phyloP scores from a whole-genome alignment of 495 filamentous ascomycete species.

The Annulohypoxylon stygium region DNA sequence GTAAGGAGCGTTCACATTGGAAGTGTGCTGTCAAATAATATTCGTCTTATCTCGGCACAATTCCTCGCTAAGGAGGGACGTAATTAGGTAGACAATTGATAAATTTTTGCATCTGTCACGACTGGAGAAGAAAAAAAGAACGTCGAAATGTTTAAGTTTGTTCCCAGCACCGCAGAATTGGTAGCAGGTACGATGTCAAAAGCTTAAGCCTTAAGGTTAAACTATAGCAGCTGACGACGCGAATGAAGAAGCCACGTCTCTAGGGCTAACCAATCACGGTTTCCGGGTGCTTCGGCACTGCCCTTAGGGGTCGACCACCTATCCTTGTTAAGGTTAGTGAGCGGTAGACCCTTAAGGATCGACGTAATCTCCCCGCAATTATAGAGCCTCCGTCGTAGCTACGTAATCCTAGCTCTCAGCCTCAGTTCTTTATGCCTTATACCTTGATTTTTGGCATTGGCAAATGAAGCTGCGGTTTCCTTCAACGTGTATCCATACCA shows the following conservation, averaged over 20 bases:
- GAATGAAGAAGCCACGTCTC: constrained; percentile 45
- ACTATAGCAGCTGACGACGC: constrained; percentile 10
- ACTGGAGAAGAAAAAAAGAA: constrained; percentile 7
- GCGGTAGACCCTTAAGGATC: constrained; percentile 20
- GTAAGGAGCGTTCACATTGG: constrained; percentile 36
- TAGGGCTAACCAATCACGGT: constrained; percentile 39
- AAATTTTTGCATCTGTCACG: constrained; percentile 7
- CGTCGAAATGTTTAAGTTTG: constrained; percentile 8
- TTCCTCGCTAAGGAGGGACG: constrained; percentile 8
- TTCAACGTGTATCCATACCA: not conserved
- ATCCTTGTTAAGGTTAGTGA: constrained; percentile 2
- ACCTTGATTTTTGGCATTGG: not conserved
- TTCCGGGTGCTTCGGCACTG: constrained; percentile 12
- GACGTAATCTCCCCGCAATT: constrained; percentile 24
- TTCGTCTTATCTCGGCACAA: not conserved
- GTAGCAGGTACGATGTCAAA: not conserved
- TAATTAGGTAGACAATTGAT: constrained; percentile 1
- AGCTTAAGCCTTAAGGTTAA: constrained; percentile 7
- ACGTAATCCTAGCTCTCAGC: constrained; percentile 11
- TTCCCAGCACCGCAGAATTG: not conserved
- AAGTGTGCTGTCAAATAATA: constrained; percentile 1
- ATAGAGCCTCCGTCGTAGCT: constrained; percentile 11
- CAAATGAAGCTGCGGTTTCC: not conserved
- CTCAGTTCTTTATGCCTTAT: constrained; percentile 10
- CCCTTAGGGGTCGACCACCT: constrained; percentile 2